phyloP scores from a whole-genome alignment of 176 grass and related monocot species.

The Musa schizocarpa region DNA sequence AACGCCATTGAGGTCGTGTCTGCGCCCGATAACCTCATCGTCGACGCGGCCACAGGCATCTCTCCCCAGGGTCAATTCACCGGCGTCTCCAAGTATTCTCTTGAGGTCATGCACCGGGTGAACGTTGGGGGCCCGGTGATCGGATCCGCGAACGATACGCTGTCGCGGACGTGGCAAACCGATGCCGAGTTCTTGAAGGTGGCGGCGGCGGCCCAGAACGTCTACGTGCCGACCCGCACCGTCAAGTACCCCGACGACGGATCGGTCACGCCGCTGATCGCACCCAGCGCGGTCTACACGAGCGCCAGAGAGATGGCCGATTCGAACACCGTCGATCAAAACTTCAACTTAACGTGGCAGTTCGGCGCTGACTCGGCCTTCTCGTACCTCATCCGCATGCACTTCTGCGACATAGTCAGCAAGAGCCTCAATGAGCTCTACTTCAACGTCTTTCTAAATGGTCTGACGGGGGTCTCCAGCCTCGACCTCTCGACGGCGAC shows the following conservation, averaged over 20 bases:
- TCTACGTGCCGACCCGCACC: neutral
- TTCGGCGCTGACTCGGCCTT: neutral
- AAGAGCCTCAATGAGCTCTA: constrained; percentile 10
- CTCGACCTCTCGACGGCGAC: constrained; percentile 7
- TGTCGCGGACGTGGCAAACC: neutral
- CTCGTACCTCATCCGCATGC: constrained; percentile 1
- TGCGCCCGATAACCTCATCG: neutral
- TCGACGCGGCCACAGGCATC: neutral
- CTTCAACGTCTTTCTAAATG: constrained; percentile 17
- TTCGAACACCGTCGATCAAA: neutral
- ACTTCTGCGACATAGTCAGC: constrained; percentile 22
- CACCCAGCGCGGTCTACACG: constrained; percentile 1
- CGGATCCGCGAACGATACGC: neutral
- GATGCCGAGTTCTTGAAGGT: neutral
- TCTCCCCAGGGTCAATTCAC: neutral
- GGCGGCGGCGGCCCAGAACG: neutral
- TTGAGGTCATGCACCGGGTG: neutral
- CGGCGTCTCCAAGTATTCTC: neutral
- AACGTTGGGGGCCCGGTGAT: constrained; percentile 5
- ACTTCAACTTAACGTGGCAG: constrained; percentile 15
- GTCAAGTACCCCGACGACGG: neutral
- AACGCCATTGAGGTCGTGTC: constrained; percentile 13
- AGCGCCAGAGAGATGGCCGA: constrained; percentile 4
- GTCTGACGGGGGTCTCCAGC: neutral
- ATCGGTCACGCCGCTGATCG: constrained; percentile 12